phyloP scores from a whole-genome alignment of 73 alveolate species.

The Effrenium voratum region DNA sequence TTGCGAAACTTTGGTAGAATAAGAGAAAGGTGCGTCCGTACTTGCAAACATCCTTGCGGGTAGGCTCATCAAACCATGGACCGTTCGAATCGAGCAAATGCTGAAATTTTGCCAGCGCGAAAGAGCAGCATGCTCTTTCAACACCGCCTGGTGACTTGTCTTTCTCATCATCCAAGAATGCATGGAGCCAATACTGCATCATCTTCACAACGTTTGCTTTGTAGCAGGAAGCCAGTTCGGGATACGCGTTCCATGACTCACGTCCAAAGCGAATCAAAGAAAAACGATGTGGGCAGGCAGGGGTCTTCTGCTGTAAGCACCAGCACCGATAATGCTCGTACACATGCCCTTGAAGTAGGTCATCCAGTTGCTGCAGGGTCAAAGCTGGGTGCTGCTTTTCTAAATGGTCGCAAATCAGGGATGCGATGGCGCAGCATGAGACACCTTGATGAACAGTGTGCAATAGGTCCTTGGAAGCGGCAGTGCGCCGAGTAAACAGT shows the following conservation, averaged over 20 bases:
- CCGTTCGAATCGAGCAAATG: neutral
- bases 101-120: neutral
- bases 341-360: neutral
- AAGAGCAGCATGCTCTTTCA: neutral
- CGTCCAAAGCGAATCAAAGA: neutral
- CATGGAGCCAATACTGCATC: neutral
- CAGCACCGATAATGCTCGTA: conserved; percentile 23
- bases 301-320: too few species aligned
- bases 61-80: neutral
- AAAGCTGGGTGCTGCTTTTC: neutral
- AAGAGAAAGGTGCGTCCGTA: neutral
- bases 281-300: neutral
- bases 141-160: neutral
- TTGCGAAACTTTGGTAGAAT: neutral
- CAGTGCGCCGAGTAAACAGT: too few species aligned
- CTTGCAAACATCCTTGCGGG: too few species aligned
- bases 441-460: conserved; percentile 33
- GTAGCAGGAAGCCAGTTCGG: neutral
- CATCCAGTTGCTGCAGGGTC: neutral
- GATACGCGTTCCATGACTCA: neutral
- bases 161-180: neutral
- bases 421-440: neutral
- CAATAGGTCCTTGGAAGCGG: neutral
- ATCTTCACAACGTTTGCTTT: neutral
- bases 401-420: conserved; percentile 39